Conservation (phyloP, 139 green algal species). For the Yamagishiella unicocca region DNA sequence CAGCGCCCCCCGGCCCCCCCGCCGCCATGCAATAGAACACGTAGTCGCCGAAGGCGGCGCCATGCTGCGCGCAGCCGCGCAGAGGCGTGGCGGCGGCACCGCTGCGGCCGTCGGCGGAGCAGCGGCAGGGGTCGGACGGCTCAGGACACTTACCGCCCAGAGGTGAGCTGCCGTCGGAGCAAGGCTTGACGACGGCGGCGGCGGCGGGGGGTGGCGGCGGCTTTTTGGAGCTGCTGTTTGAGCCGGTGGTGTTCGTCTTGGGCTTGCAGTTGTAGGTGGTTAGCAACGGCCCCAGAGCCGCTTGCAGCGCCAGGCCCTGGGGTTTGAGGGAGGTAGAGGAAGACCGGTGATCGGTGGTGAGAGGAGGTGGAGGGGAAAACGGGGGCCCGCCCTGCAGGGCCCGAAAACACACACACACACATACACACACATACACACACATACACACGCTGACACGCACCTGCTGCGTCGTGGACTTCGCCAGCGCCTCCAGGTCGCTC, state of each 20-base stretch:
- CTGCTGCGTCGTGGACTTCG: neutral
- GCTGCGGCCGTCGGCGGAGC: conserved; percentile 10
- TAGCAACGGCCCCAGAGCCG: neutral
- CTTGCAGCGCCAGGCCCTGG: conserved; percentile 9
- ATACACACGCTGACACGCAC: neutral
- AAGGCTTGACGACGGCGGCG: neutral
- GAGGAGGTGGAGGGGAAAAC: neutral
- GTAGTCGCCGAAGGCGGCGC: neutral
- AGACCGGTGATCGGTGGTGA: neutral
- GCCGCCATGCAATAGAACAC: conserved; percentile 8
- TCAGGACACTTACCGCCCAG: neutral
- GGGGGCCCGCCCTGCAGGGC: neutral
- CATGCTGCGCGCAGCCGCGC: conserved; percentile 31
- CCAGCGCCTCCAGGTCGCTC: neutral
- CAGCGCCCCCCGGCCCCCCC: neutral
- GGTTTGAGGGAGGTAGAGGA: neutral
- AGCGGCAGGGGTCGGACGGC: conserved; percentile 1
- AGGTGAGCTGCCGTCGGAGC: neutral
- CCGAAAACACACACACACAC: neutral
- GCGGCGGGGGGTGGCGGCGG: neutral
- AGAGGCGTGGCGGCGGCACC: neutral
- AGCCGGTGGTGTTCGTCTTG: neutral
- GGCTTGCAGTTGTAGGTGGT: conserved; percentile 4
- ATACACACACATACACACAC: neutral
- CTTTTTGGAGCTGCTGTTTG: neutral